These are phyloP conservation scores for Alternaria brassicicola DNA, from an alignment of 2,329 filamentous ascomycete genomes.

Conservation along the genomic window DNA sequence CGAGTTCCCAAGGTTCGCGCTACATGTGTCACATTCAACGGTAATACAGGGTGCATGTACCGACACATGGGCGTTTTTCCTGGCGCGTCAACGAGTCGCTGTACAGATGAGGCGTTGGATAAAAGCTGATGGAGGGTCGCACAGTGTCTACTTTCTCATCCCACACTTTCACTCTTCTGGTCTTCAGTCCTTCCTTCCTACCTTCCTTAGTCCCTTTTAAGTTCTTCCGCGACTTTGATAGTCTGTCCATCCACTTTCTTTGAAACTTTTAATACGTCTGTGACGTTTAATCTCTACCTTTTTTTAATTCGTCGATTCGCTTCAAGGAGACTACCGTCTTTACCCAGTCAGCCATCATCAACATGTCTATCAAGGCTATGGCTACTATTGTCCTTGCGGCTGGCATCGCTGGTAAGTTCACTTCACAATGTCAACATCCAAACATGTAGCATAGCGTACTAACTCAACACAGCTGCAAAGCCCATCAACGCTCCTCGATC, in stretches of 20 bases:
- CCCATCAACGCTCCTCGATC: conserved; percentile 31
- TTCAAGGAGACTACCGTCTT: conserved; percentile 26
- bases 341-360: conserved; percentile 10
- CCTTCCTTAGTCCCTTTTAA: conserved; percentile 35
- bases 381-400: conserved; percentile 39
- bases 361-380: conserved; percentile 40
- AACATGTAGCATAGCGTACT: conserved; percentile 8
- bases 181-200: conserved; percentile 22
- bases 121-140: conserved; percentile 35
- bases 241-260: conserved; percentile 36
- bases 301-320: conserved; percentile 32
- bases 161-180: conserved; percentile 28
- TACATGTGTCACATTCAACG: conserved; percentile 20
- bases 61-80: conserved; percentile 7
- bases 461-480: conserved; percentile 30
- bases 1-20: conserved; percentile 7
- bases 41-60: conserved; percentile 23
- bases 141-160: conserved; percentile 19
- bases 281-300: conserved; percentile 36
- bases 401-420: conserved; percentile 40
- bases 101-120: conserved; percentile 18
- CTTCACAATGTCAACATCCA: background rate
- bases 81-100: conserved; percentile 2
- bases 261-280: conserved; percentile 36
- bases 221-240: conserved; percentile 45